Conservation (phyloP, 2,329 filamentous ascomycete species). For the Simplicillium aogashimaense region DNA sequence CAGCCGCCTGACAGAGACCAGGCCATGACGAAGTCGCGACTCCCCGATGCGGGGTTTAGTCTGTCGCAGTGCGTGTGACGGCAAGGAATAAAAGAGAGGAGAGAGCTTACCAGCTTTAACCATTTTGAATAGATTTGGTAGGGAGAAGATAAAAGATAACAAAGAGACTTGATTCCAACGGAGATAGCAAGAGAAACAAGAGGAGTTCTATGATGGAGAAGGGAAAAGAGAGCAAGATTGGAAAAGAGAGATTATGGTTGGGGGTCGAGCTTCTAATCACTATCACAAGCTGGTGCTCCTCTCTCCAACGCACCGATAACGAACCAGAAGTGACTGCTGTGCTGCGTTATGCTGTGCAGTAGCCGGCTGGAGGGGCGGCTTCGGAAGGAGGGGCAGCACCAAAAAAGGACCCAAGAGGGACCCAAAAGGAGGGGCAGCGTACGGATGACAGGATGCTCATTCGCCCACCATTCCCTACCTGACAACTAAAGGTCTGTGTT, state of each 20-base stretch:
- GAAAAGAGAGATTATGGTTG: slow-evolving; percentile 1
- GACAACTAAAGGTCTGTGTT: no score
- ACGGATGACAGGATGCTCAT: no score
- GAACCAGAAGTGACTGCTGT: no score
- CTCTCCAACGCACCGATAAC: no score
- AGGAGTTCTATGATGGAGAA: slow-evolving; percentile 1
- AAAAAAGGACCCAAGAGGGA: no score
- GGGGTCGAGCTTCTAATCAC: not conserved
- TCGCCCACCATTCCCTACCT: no score
- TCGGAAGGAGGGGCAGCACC: no score
- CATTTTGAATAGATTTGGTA: slow-evolving; percentile 17
- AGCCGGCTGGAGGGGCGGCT: no score
- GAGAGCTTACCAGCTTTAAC: slow-evolving; percentile 48
- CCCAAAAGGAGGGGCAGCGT: no score
- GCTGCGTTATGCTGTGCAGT: no score
- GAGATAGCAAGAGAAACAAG: slow-evolving; percentile 1
- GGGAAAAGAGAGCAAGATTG: slow-evolving; percentile 3
- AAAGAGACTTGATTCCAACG: not conserved
- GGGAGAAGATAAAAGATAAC: slow-evolving; percentile 1
- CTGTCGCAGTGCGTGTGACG: not conserved
- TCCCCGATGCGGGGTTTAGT: slow-evolving; percentile 7
- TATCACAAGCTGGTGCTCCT: no score
- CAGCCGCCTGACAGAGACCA: not conserved
- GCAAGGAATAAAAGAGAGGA: not conserved
- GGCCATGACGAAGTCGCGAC: no score